A percentile compares a stretch with the other conserved stretches of the same genome.
phyloP scores from a whole-genome alignment of 768 basidiomycete species.

The Boletus vinaceobasis region DNA sequence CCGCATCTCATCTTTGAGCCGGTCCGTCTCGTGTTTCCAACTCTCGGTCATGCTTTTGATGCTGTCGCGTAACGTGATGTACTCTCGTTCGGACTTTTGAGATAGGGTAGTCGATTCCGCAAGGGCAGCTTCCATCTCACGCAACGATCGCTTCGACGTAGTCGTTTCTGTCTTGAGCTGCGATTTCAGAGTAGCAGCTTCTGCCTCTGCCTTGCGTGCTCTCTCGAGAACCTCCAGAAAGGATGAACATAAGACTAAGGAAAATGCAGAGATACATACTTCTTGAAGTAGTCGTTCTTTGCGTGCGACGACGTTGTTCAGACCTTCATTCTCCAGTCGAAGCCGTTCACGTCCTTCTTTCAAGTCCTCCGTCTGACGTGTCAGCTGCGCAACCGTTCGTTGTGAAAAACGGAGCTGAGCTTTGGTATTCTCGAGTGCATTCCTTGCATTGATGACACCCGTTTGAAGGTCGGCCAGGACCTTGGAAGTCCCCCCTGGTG shows the following conservation, averaged over 20 bases:
- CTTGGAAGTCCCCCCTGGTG: slow-evolving; percentile 80
- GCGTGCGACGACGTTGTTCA: slow-evolving; percentile 84
- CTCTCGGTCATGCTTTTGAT: slow-evolving; percentile 68
- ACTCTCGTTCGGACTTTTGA: slow-evolving; percentile 81
- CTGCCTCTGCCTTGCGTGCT: slow-evolving; percentile 81
- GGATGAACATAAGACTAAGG: not conserved
- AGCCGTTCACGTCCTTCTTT: slow-evolving; percentile 84
- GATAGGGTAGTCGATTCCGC: slow-evolving; percentile 73
- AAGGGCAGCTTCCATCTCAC: slow-evolving; percentile 77
- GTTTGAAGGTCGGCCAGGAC: slow-evolving; percentile 86
- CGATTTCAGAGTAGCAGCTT: slow-evolving; percentile 61
- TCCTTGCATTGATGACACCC: slow-evolving; percentile 73
- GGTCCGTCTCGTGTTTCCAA: slow-evolving; percentile 72
- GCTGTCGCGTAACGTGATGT: slow-evolving; percentile 72
- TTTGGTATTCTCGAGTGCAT: slow-evolving; percentile 84
- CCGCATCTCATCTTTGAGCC: slow-evolving; percentile 69
- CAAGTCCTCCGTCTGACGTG: slow-evolving; percentile 82
- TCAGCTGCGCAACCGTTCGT: slow-evolving; percentile 78
- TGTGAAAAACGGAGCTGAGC: slow-evolving; percentile 78
- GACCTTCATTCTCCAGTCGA: slow-evolving; percentile 79
- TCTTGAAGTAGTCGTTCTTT: slow-evolving; percentile 88
- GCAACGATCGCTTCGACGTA: slow-evolving; percentile 67
- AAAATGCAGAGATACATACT: slow-evolving; percentile 37
- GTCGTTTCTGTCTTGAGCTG: slow-evolving; percentile 73
- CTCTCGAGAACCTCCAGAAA: slow-evolving; percentile 65